phyloP scores from a whole-genome alignment of 75 land plant genomes.

The Chamaecyparis obtusa region DNA sequence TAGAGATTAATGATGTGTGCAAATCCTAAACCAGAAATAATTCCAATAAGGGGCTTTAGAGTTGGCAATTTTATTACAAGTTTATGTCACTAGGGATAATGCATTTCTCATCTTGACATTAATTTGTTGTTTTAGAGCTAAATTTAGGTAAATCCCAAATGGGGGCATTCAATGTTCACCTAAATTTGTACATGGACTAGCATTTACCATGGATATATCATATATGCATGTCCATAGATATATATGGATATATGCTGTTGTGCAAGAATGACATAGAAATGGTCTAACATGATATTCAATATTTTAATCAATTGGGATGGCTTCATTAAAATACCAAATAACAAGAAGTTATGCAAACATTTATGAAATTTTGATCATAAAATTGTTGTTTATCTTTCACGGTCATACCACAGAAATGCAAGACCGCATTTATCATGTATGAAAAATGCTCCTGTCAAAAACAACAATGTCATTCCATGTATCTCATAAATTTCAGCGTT shows the following conservation, averaged over 20 bases:
- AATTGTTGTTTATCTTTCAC: not conserved
- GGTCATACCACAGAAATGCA: not conserved
- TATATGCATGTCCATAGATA: not conserved
- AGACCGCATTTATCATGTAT: not conserved
- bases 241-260: not conserved
- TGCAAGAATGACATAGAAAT: not conserved
- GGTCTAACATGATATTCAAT: not conserved
- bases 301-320: not conserved
- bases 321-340: not conserved
- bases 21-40: too few relatives aligned
- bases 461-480: not conserved
- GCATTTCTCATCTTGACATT: too few relatives aligned
- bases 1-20: too few relatives aligned
- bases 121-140: too few relatives aligned
- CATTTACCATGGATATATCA: not conserved
- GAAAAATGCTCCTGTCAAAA: not conserved
- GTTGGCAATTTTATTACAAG: too few relatives aligned
- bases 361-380: not conserved
- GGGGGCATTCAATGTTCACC: not conserved
- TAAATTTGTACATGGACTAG: not conserved
- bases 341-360: not conserved
- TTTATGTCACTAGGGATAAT: too few relatives aligned
- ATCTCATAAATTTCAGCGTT: not conserved
- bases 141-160: too few relatives aligned
- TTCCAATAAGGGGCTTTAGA: too few relatives aligned